These are phyloP conservation scores for Lactarius vividus DNA, from an alignment of 768 basidiomycete species.

Conservation along the genomic window DNA sequence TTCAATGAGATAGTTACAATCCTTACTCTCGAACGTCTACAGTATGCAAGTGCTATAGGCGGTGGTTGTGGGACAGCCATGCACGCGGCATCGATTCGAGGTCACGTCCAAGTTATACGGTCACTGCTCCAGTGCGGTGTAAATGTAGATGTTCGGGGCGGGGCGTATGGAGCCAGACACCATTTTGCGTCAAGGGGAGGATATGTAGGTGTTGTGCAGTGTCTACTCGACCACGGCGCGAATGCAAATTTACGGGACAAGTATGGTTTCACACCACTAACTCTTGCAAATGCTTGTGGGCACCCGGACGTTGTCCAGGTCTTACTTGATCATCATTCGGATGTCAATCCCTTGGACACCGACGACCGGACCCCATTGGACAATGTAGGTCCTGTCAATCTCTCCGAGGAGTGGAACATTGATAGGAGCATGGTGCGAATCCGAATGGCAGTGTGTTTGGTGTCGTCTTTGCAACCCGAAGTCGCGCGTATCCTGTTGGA, in stretches of 20 bases:
- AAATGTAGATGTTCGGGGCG: background rate
- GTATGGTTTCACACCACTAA: background rate
- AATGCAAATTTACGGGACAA: background rate
- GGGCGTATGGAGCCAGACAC: background rate
- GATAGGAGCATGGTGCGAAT: background rate
- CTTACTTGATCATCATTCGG: background rate
- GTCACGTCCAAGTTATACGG: background rate
- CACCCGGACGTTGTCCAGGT: background rate
- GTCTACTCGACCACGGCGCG: background rate
- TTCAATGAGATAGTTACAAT: background rate
- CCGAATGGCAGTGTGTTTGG: background rate
- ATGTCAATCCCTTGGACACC: background rate
- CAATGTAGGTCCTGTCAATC: background rate
- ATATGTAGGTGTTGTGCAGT: background rate
- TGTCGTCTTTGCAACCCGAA: too few relatives aligned
- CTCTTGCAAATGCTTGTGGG: background rate
- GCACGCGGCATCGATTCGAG: background rate
- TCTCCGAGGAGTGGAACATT: background rate
- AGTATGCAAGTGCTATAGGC: background rate
- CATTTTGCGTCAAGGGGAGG: background rate
- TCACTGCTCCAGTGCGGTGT: background rate
- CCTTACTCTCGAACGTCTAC: background rate
- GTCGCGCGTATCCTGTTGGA: too few relatives aligned
- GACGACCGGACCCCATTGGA: background rate
- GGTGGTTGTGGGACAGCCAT: background rate